phyloP scores from a whole-genome alignment of 2,329 filamentous ascomycete species.

The Scleromitrula shiraiana region DNA sequence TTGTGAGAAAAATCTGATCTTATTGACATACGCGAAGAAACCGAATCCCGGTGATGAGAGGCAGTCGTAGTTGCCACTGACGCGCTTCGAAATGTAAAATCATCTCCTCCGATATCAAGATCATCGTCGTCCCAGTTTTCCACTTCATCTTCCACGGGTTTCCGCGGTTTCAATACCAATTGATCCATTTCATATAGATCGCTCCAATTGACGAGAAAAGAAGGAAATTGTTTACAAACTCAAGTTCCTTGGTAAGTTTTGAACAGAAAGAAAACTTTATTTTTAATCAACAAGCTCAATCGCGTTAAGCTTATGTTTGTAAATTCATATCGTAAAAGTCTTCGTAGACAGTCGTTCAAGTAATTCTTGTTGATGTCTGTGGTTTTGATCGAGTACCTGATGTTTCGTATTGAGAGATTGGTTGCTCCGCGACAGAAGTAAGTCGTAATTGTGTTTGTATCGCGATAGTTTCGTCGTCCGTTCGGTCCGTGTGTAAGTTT shows the following conservation, averaged over 20 bases:
- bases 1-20: constrained; percentile 10
- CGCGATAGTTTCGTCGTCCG: neutral
- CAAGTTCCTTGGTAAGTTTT: neutral
- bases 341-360: neutral
- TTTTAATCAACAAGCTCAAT: constrained; percentile 14
- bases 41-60: constrained; percentile 60
- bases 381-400: neutral
- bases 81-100: constrained; percentile 49
- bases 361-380: neutral
- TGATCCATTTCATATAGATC: constrained; percentile 22
- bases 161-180: constrained; percentile 27
- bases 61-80: constrained; percentile 34
- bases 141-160: constrained; percentile 44
- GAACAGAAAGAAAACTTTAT: constrained; percentile 11
- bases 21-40: constrained; percentile 40
- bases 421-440: neutral
- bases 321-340: constrained; percentile 19
- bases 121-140: constrained; percentile 78
- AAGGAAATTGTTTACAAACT: neutral
- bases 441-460: neutral
- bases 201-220: neutral
- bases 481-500: no score
- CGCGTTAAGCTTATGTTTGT: constrained; percentile 18
- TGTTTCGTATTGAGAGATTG: neutral
- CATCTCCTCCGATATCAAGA: constrained; percentile 61